Base-by-base conservation (phyloP, 371 early-diverging fungal species). In the Nematocida ausubeli region DNA sequence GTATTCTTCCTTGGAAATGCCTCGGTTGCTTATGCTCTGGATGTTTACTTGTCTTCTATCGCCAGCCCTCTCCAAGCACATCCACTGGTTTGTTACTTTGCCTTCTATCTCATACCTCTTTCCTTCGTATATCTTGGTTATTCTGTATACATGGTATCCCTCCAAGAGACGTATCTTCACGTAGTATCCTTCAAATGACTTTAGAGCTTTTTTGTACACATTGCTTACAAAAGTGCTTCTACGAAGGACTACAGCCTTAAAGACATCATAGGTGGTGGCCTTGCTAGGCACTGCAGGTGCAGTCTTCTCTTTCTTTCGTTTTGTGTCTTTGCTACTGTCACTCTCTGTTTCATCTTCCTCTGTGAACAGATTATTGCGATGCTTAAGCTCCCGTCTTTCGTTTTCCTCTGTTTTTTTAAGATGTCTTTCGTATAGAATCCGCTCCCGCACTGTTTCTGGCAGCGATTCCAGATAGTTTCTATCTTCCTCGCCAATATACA, bases 351-450 rank as follows among this genome's bases (percentile, higher is more conserved):
- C 60, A 32, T 16, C 50, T 47, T 57, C 69, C 14, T 68, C 62
- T 22, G 34, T 63, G 14, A 69, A 34, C 24, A 22, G 37, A 28
- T 42, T 35, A 0, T 34, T 56, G 49, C 69, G 28, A 22, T 81
- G 70, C 50, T 80, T 69, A 9, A 81, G 51, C 55, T 84, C 81
- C 69, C 57, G 44, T 58, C 80, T 83, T 63, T 82, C 83, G 22
- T 80, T 68, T 40, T 60, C 60, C 42, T 69, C 72, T 19, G 56
- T 66, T 5, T 63, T 44, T 68, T 65, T 60, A 2, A 57, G 6
- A 47, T 82, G 67, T 68, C 85, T 80, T 56, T 82, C 80, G 52
- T 85, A 82, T 2, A 85, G 66, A 34, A 81, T 82, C 40, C 64
- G 51, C 50, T 85, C 83, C 32, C 85, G 42, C 47, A 81, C 68